phyloP scores from a whole-genome alignment of 2,329 filamentous ascomycete genomes.

The Fusarium fracticaudum region DNA sequence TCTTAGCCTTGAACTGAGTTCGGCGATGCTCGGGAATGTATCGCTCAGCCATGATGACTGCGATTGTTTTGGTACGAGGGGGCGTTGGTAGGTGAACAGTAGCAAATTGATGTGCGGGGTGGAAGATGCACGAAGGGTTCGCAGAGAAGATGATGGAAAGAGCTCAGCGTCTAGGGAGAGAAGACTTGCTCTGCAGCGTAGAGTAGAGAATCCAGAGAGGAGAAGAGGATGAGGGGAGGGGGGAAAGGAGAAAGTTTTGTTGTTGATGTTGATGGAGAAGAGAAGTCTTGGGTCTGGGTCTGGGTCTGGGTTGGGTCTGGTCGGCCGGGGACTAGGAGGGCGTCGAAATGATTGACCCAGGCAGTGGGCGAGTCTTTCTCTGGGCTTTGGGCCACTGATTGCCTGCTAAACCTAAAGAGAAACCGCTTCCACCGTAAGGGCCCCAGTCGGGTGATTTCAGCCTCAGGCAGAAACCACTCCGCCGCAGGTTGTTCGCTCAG shows the following conservation, averaged over 20 bases:
- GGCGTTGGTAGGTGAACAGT: constrained; percentile 39
- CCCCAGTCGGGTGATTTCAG: constrained; percentile 31
- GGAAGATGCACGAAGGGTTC: constrained; percentile 30
- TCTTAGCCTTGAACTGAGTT: constrained; percentile 99
- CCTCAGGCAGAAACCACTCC: constrained; percentile 41
- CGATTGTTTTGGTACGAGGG: constrained; percentile 40
- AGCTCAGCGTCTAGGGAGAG: constrained; percentile 26
- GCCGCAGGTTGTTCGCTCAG: neutral
- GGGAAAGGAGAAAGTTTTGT: constrained; percentile 38
- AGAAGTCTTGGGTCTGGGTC: constrained; percentile 29
- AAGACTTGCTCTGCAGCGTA: constrained; percentile 10
- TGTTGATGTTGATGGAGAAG: constrained; percentile 41
- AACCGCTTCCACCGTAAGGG: constrained; percentile 33
- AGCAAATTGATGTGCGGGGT: constrained; percentile 45
- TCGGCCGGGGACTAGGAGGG: constrained; percentile 36
- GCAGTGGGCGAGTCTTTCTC: constrained; percentile 32
- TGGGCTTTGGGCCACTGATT: constrained; percentile 24
- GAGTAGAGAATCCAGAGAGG: constrained; percentile 16
- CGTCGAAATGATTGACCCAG: constrained; percentile 39
- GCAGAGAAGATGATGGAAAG: constrained; percentile 18
- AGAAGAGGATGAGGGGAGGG: constrained; percentile 24
- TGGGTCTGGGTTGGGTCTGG: constrained; percentile 20
- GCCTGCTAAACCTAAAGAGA: constrained; percentile 35
- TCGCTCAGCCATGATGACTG: constrained; percentile 88
- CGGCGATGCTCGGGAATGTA: constrained; percentile 99